Evolutionary conservation across 2,329 filamentous ascomycete species (phyloP).

Genomic region (Apiospora arundinis): DNA sequence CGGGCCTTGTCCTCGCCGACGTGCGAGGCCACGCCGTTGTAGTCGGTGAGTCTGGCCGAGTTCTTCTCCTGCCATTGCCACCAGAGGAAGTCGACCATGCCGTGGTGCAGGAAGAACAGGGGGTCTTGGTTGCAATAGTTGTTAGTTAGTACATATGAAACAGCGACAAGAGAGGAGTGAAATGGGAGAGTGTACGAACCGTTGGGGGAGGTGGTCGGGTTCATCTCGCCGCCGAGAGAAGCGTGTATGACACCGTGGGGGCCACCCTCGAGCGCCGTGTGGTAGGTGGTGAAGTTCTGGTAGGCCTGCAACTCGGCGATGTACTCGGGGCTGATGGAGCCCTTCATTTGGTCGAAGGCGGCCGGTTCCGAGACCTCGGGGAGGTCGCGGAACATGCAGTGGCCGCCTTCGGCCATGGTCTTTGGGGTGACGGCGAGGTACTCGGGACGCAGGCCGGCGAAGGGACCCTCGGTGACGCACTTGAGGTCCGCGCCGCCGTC

Average conservation of each 20-base stretch:
- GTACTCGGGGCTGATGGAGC: background rate
- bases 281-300: conserved; percentile 13
- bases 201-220: conserved; percentile 23
- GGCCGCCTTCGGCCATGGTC: conserved; percentile 18
- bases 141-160: background rate
- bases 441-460: conserved; percentile 31
- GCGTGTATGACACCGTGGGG: conserved; percentile 24
- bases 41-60: background rate
- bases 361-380: conserved; percentile 10
- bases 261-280: conserved; percentile 15
- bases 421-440: conserved; percentile 24
- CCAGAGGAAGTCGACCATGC: conserved; percentile 22
- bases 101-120: conserved; percentile 22
- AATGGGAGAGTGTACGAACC: background rate
- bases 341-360: background rate
- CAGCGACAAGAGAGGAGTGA: background rate
- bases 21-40: conserved; percentile 2
- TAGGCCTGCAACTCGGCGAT: conserved; percentile 22
- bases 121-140: conserved; percentile 20
- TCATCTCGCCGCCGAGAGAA: conserved; percentile 26
- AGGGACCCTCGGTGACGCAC: conserved; percentile 42
- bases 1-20: background rate
- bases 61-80: conserved; percentile 25
- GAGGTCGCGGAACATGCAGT: conserved; percentile 32
- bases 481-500: background rate